Evolutionary conservation across 768 basidiomycete genomes (phyloP).

Genomic region (Amanita molliuscula): DNA sequence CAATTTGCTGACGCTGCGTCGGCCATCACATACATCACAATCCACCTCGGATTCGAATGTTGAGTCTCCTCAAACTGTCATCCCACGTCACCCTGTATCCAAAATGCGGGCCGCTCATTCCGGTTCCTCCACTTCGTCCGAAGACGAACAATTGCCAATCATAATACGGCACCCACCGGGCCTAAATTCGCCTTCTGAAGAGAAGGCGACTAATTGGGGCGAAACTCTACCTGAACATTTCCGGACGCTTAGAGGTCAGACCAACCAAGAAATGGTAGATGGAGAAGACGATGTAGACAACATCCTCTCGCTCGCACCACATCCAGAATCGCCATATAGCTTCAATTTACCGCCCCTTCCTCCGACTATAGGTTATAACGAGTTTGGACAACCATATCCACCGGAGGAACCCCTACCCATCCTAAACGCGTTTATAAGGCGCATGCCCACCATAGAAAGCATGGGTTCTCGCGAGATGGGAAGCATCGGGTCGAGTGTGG

Average conservation of each 20-base stretch:
- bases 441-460: slow-evolving; percentile 78
- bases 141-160: neutral
- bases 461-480: slow-evolving; percentile 55
- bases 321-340: slow-evolving; percentile 8
- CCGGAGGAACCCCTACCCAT: slow-evolving; percentile 46
- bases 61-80: neutral
- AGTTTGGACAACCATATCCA: slow-evolving; percentile 35
- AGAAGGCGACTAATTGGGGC: slow-evolving; percentile 23
- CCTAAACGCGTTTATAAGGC: slow-evolving; percentile 52
- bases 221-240: slow-evolving; percentile 40
- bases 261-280: slow-evolving; percentile 41
- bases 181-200: neutral
- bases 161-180: slow-evolving; percentile 1
- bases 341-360: slow-evolving; percentile 18
- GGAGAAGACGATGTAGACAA: slow-evolving; percentile 9
- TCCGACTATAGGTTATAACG: slow-evolving; percentile 31
- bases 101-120: neutral
- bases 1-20: neutral
- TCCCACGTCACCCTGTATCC: neutral
- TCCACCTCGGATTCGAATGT: slow-evolving; percentile 2
- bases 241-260: slow-evolving; percentile 36
- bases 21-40: slow-evolving; percentile 4
- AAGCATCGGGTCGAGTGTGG: slow-evolving; percentile 18
- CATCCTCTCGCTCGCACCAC: slow-evolving; percentile 7
- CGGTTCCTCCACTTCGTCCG: neutral